Conservation (phyloP, 108 stramenopile species). For the Cylindrotheca fusiformis region DNA sequence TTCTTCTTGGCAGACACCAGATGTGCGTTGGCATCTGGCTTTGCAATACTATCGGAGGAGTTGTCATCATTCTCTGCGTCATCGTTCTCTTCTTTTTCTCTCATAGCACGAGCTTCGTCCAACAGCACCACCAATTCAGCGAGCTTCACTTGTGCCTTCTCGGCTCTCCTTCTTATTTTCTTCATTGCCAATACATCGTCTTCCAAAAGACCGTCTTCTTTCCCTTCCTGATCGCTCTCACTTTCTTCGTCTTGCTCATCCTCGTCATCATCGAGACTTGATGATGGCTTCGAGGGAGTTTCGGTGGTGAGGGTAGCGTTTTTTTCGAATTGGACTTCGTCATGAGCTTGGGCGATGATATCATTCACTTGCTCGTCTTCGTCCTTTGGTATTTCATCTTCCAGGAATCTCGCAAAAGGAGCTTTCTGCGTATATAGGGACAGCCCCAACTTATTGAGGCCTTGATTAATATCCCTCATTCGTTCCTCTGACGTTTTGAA, state of each 20-base stretch:
- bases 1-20: constrained; percentile 22
- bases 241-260: constrained; percentile 5
- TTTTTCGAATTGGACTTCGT: constrained; percentile 33
- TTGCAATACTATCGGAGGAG: constrained; percentile 7
- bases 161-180: constrained; percentile 16
- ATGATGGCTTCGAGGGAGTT: neutral
- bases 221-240: constrained; percentile 11
- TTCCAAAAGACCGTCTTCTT: constrained; percentile 16
- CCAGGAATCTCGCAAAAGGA: constrained; percentile 18
- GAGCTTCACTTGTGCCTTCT: constrained; percentile 27
- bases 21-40: constrained; percentile 6
- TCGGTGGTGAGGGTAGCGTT: neutral
- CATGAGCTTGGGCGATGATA: constrained; percentile 50
- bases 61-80: constrained; percentile 9
- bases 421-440: constrained; percentile 24
- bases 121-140: constrained; percentile 31
- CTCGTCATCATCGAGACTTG: constrained; percentile 10
- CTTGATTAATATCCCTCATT: constrained; percentile 39
- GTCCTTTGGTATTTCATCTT: constrained; percentile 29
- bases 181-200: constrained; percentile 33
- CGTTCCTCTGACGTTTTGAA: constrained; percentile 41
- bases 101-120: constrained; percentile 11
- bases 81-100: constrained; percentile 3
- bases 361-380: constrained; percentile 51
- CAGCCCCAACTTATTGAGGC: constrained; percentile 36